A percentile compares a stretch with the other conserved stretches of the same genome.
phyloP scores from a whole-genome alignment of 2,329 filamentous ascomycete genomes.

The Fusarium pseudocircinatum region DNA sequence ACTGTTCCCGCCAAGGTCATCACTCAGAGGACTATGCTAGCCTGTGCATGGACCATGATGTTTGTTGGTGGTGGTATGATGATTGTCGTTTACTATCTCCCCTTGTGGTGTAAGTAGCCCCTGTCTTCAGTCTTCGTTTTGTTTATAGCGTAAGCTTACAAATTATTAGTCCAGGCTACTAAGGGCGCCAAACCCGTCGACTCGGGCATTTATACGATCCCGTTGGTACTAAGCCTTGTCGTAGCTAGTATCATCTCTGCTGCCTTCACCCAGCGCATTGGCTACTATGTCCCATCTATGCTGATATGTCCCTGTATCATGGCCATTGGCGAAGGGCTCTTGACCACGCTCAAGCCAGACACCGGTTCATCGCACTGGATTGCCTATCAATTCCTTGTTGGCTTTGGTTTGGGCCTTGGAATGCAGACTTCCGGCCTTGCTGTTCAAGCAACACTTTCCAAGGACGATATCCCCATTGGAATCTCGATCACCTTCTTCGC shows the following conservation, averaged over 20 bases:
- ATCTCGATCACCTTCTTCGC: conserved; percentile 66
- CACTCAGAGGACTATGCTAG: conserved; percentile 63
- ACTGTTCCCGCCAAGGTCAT: conserved; percentile 66
- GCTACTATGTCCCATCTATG: conserved; percentile 70
- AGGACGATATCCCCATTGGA: conserved; percentile 63
- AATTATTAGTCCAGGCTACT: conserved; percentile 62
- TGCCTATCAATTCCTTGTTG: conserved; percentile 66
- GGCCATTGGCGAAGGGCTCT: conserved; percentile 64
- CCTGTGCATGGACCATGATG: conserved; percentile 57
- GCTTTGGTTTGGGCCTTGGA: conserved; percentile 66
- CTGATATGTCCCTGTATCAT: conserved; percentile 60
- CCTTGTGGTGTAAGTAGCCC: conserved; percentile 61
- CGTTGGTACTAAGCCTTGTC: conserved; percentile 65
- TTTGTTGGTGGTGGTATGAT: conserved; percentile 63
- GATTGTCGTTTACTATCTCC: conserved; percentile 63
- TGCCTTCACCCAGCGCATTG: conserved; percentile 59
- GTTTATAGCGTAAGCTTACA: conserved; percentile 23
- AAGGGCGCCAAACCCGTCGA: conserved; percentile 61
- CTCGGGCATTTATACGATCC: conserved; percentile 67
- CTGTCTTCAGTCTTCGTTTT: neutral
- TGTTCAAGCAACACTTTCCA: conserved; percentile 62
- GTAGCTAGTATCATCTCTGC: conserved; percentile 61
- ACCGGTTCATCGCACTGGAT: conserved; percentile 65
- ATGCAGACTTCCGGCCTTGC: conserved; percentile 68
- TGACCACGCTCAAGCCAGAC: conserved; percentile 63